Evolutionary conservation across 164 flowering plant genomes (phyloP).

Genomic region (Annona squamosa): DNA sequence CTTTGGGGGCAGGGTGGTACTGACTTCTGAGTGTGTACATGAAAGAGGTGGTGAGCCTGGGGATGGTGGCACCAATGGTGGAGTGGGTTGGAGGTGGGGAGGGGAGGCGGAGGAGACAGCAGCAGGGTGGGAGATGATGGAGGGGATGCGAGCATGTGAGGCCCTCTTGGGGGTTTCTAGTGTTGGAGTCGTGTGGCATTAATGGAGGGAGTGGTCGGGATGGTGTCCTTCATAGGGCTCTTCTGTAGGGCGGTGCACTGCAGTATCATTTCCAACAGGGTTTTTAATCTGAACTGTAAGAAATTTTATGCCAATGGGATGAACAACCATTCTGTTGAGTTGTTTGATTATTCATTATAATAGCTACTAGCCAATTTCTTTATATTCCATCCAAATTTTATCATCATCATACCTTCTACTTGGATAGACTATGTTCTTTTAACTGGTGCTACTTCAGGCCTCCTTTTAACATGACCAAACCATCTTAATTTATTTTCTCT

Average conservation of each 20-base stretch:
- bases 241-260: conserved; percentile 31
- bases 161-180: conserved; percentile 32
- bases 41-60: conserved; percentile 40
- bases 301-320: conserved; percentile 4
- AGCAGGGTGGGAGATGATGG: conserved; percentile 36
- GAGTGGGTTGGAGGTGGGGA: conserved; percentile 34
- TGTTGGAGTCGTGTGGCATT: conserved; percentile 19
- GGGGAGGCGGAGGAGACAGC: conserved; percentile 28
- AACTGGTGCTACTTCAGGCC: no score
- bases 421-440: no score
- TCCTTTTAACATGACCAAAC: no score
- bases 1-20: conserved; percentile 12
- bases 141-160: conserved; percentile 36
- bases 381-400: no score
- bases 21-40: conserved; percentile 25
- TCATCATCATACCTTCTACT: no score
- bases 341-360: not conserved
- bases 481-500: no score
- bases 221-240: conserved; percentile 18
- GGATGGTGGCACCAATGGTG: conserved; percentile 40
- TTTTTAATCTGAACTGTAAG: conserved; percentile 7
- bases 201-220: conserved; percentile 15
- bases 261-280: conserved; percentile 16
- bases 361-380: not conserved
- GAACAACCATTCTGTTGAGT: not conserved